phyloP scores from a whole-genome alignment of 2,329 filamentous ascomycete species.

The Colletotrichum ledebouriae region DNA sequence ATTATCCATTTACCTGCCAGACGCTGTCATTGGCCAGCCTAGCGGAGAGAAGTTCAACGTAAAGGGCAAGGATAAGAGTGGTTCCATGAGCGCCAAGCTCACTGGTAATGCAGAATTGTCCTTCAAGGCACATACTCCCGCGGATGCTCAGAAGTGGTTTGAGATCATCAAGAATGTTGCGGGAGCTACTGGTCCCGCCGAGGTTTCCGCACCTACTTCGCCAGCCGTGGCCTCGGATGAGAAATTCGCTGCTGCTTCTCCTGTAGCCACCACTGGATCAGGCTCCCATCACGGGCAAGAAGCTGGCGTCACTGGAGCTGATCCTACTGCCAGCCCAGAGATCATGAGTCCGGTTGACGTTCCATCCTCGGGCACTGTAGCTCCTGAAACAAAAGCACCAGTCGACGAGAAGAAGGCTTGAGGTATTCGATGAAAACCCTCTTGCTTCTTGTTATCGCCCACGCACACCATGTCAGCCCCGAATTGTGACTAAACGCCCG shows the following conservation, averaged over 20 bases:
- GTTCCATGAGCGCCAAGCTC: constrained; percentile 84
- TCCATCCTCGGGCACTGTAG: constrained; percentile 19
- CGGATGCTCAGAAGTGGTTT: constrained; percentile 89
- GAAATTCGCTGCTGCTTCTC: constrained; percentile 43
- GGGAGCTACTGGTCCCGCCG: constrained; percentile 60
- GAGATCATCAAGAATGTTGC: constrained; percentile 75
- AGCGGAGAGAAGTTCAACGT: constrained; percentile 90
- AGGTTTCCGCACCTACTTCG: constrained; percentile 51
- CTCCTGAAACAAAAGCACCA: constrained; percentile 19
- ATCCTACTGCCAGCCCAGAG: constrained; percentile 41
- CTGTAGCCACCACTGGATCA: constrained; percentile 43
- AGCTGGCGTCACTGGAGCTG: constrained; percentile 58
- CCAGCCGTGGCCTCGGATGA: constrained; percentile 50
- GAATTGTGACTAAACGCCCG: not conserved
- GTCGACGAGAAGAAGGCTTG: constrained; percentile 36
- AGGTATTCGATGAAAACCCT: not conserved
- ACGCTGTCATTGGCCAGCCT: constrained; percentile 81
- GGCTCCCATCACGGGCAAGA: constrained; percentile 59
- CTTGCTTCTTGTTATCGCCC: not conserved
- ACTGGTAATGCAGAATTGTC: constrained; percentile 82
- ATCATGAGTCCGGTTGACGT: constrained; percentile 37
- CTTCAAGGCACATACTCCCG: constrained; percentile 88
- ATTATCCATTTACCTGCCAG: constrained; percentile 90
- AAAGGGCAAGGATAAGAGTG: constrained; percentile 93
- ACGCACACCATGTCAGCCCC: constrained; percentile 12